Percentiles rank a stretch among this genome's conserved stretches.
Conservation (phyloP, 1,139 yeast species). For the Insectozyma bohioensis region DNA sequence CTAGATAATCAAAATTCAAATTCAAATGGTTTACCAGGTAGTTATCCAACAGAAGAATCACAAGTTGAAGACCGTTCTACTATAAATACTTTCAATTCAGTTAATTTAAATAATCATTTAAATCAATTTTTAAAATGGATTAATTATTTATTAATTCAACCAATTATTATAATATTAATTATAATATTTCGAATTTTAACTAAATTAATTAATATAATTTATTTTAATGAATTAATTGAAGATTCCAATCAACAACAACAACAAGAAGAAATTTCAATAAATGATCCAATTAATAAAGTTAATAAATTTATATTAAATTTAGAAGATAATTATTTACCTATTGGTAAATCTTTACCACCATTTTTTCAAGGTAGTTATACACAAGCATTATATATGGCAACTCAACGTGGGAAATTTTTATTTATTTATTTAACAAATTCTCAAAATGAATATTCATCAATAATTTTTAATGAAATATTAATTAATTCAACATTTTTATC, state of each 20-base stretch:
- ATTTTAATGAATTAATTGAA: conserved; percentile 27
- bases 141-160: conserved; percentile 26
- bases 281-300: conserved; percentile 37
- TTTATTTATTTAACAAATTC: conserved; percentile 74
- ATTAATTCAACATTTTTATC: conserved; percentile 52
- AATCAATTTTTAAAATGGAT: too few species aligned
- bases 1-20: conserved; percentile 1
- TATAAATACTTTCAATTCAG: too few species aligned
- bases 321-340: conserved; percentile 29
- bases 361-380: conserved; percentile 77
- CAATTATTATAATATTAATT: conserved; percentile 26
- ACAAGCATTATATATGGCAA: conserved; percentile 69
- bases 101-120: too few species aligned
- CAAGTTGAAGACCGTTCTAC: too few species aligned
- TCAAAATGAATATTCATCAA: conserved; percentile 61
- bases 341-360: conserved; percentile 29
- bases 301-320: conserved; percentile 33
- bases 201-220: conserved; percentile 25
- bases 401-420: conserved; percentile 66
- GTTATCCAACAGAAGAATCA: conserved; percentile 9
- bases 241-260: conserved; percentile 1
- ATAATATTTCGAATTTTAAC: conserved; percentile 26
- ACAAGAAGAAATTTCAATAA: too few species aligned
- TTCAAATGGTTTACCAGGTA: conserved; percentile 9
- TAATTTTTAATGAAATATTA: conserved; percentile 57